Evolutionary conservation across 2,329 filamentous ascomycete species (phyloP), one percentile per base, ranked within the genome.

Genomic region (Cladophialophora bantiana): DNA sequence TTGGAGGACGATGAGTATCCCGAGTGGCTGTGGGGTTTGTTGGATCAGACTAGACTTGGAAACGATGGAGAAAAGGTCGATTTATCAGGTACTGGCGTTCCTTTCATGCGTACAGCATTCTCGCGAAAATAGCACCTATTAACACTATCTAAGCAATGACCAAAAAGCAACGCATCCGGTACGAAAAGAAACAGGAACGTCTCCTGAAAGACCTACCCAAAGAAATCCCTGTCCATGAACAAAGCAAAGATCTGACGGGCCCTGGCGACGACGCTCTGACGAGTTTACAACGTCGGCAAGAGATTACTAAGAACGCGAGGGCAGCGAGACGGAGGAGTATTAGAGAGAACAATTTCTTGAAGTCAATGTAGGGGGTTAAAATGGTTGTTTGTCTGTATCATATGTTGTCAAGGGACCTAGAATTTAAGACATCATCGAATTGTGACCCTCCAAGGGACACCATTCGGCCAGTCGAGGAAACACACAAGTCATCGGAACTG

Each of bases 1-100:
- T 68, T 78, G 73, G 81, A 83, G 63, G 81, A 83, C 68, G 75
- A 77, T 50, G 81, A 83, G 69, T 83, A 83, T 69, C 81, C 81
- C 13, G 78, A 81, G 13, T 83, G 81, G 81, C 68, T 83, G 61
- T 83, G 81, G 81, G 74, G 70, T 4, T 71, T 83, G 65, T 69
- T 82, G 65, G 79, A 80, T 59, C 74, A 78, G 62, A 64, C 72
- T n/a, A 75, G 73, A 64, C 77, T 76, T 55, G 70, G 77, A 32
- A 76, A 76, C 58, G 72, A 68, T 5, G 72, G 75, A 18, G 66
- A 74, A 65, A 77, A 77, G 59, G 77, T 81, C 45, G 80, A 81
- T 68, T 70, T 76, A 45, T 77, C 73, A 72, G 76, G 78, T 81
- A 81, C 66, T 38, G 4, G 13, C 15, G n/a, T n/a, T 42, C 9